These are phyloP conservation scores for Didymella exigua DNA, from an alignment of 2,329 filamentous ascomycete species.

Conservation along the genomic window DNA sequence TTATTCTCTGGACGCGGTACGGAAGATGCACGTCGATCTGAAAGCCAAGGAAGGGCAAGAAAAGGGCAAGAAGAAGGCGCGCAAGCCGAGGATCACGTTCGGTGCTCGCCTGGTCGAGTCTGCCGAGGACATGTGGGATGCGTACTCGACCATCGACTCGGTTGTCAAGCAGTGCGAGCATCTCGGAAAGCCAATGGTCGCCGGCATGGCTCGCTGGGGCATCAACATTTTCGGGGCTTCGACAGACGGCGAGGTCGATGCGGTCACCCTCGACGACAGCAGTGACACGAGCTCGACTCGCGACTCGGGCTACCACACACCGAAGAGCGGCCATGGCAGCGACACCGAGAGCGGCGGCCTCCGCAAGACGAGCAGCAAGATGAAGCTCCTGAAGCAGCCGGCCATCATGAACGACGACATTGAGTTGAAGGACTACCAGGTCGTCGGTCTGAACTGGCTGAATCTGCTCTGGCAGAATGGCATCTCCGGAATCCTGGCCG, in stretches of 20 bases:
- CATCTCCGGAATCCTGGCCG: constrained; percentile 88
- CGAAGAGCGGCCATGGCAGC: constrained; percentile 48
- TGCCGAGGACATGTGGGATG: constrained; percentile 74
- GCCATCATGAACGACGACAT: constrained; percentile 76
- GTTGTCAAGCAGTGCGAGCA: constrained; percentile 77
- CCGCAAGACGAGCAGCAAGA: constrained; percentile 41
- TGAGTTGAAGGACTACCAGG: constrained; percentile 87
- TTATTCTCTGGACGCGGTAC: constrained; percentile 66
- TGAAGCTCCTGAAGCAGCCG: constrained; percentile 69
- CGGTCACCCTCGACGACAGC: constrained; percentile 59
- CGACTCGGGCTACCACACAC: constrained; percentile 73
- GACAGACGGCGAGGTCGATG: constrained; percentile 65
- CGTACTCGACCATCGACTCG: constrained; percentile 81
- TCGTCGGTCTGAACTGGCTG: constrained; percentile 95
- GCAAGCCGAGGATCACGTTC: constrained; percentile 57
- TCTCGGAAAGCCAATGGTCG: constrained; percentile 69
- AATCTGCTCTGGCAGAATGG: constrained; percentile 78
- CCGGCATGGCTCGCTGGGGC: constrained; percentile 71
- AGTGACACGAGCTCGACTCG: constrained; percentile 52
- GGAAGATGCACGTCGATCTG: constrained; percentile 61
- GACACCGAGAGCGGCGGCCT: constrained; percentile 57
- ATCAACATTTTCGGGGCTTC: constrained; percentile 66
- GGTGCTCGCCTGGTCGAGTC: constrained; percentile 71
- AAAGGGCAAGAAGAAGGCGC: constrained; percentile 44
- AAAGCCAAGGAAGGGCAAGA: constrained; percentile 26